Base-by-base conservation (phyloP, 2,329 filamentous ascomycete genomes). In the Penicillium sp. region DNA sequence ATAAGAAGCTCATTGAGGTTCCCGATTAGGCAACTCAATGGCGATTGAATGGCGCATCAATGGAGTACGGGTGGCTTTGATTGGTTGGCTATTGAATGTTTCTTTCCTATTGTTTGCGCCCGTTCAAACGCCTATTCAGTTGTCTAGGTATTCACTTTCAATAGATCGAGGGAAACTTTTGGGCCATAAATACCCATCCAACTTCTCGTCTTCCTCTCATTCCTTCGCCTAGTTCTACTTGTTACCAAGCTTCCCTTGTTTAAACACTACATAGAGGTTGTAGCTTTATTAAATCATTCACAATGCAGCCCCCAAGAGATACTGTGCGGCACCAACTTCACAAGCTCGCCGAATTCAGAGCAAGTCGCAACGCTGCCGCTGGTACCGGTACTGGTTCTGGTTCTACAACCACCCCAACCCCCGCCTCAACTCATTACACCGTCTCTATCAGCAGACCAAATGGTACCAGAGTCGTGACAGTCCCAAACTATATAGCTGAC, bases 271-370 rank as follows among this genome's bases (percentile, higher is more conserved):
- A n/a, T n/a, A n/a, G n/a, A n/a, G n/a, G n/a, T n/a, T n/a, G n/a
- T n/a, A n/a, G n/a, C n/a, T n/a, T n/a, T n/a, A n/a, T n/a, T n/a
- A n/a, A n/a, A n/a, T n/a, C n/a, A n/a, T n/a, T n/a, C n/a, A n/a
- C n/a, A n/a, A n/a, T n/a, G 64, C 41, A 58, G 16, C 64, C 63
- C n/a, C 60, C 62, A 29, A 62, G 61, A n/a, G 60, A 66, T 27
- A 59, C 59, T 16, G 46, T 65, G 27, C 52, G 55, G 16, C 61
- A 68, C 18, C 61, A 63, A n/a, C 53, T 49, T 34, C 57, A 59
- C 31, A 68, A 66, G 45, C 57, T 64, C 16, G 56, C 57, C 11
- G 62, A 63, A 42, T 53, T 51, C 14, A 43, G 56, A 14, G 53
- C 56, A 35, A 58, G 50, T 35, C 40, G 61, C 37, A 55, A 51